Conservation (phyloP, 2,329 filamentous ascomycete species). For the Calonectria hongkongensis region DNA sequence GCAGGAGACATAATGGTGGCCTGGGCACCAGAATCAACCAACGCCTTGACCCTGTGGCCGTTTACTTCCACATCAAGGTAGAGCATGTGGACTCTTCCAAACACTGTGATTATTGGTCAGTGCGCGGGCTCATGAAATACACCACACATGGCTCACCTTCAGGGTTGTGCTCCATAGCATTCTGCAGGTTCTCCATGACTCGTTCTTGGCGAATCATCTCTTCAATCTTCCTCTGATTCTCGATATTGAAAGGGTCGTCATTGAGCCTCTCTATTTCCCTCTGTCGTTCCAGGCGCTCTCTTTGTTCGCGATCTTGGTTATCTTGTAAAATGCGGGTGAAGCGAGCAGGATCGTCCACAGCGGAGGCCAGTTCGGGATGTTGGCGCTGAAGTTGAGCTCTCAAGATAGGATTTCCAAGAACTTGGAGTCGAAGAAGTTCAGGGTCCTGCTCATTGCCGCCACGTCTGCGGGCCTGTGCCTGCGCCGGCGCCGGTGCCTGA, state of each 20-base stretch:
- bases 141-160: constrained; percentile 80
- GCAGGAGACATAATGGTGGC: constrained; percentile 98
- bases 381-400: constrained; percentile 82
- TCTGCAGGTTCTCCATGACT: constrained; percentile 96
- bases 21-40: constrained; percentile 98
- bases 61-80: constrained; percentile 98
- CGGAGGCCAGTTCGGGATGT: constrained; percentile 85
- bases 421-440: constrained; percentile 87
- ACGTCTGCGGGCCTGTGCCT: constrained; percentile 56
- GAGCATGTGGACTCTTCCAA: constrained; percentile 95
- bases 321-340: constrained; percentile 84
- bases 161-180: constrained; percentile 97
- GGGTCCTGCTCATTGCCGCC: constrained; percentile 74
- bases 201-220: constrained; percentile 97
- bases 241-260: constrained; percentile 94
- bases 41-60: constrained; percentile 91
- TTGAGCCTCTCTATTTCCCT: constrained; percentile 90
- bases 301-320: constrained; percentile 81
- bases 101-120: constrained; percentile 74
- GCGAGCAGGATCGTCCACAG: constrained; percentile 82
- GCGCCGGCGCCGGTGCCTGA: background rate
- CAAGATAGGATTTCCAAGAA: constrained; percentile 85
- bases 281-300: constrained; percentile 85
- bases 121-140: constrained; percentile 23
- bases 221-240: constrained; percentile 93